Base-by-base conservation (phyloP, 1,139 yeast species). In the Blastobotrys illinoisensis region DNA sequence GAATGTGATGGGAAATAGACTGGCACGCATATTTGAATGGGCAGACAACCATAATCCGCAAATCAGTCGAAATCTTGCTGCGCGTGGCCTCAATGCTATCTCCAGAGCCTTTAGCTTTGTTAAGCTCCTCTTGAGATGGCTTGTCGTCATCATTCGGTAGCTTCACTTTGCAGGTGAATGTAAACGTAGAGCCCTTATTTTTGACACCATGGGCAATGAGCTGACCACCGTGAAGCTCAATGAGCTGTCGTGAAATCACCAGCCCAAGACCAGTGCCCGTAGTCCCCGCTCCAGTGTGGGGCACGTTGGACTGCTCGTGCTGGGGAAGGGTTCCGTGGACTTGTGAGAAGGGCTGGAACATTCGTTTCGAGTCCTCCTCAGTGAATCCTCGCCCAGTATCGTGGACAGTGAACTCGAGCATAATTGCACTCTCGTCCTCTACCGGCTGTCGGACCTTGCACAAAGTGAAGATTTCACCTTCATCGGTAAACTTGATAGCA, bases 301-400 rank as follows among this genome's bases (percentile, higher is more conserved):
- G 49, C 9, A 28, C 49, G 14, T 28, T 44, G 9, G 51, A 44
- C 40, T 46, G 40, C 28, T 55, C 50, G 16, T 32, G 40, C 40
- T 32, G 40, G 5, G 40, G 40, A 48, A 48, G 53, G 1, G 63
- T 58, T 9, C 60, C 65, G 66, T 88, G 96, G 50, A 96, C 95
- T 71, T 90, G 97, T 36, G 89, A 88, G 73, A 89, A 90, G 2
- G 97, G 97, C 66, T 89, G 96, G 72, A 90, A 90, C 48, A 90
- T 95, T 55, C 88, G 72, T 1, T 83, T 80, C 23, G 68, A 67
- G 55, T 69, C 73, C 36, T 66, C 71, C 21, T 63, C 61, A 54
- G 86, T 93, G 58, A 90, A 90, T 60, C 97, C 97, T 1, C 96
- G 86, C 5, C 97, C 97, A 0, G 96, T 88, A 68, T 90, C 97